These are phyloP conservation scores for Cutaneotrichosporon sp. DNA, from an alignment of 1,284 basidiomycete genomes.

Conservation along the genomic window DNA sequence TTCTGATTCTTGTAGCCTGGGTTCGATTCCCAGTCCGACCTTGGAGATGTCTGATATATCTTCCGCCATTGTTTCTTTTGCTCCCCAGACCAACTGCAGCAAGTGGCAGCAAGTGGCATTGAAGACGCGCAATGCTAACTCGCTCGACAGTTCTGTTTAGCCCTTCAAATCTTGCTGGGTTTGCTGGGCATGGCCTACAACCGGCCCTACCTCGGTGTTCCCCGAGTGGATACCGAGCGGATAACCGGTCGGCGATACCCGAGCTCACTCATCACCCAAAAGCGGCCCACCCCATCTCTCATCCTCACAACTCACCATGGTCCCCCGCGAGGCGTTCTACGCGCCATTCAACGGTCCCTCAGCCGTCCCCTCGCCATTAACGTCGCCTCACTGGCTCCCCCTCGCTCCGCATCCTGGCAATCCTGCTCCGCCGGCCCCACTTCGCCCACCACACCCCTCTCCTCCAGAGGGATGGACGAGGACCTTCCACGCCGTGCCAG, in stretches of 20 bases:
- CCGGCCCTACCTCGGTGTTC: background rate
- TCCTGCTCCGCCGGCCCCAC: slow-evolving; percentile 9
- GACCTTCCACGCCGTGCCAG: slow-evolving; percentile 69
- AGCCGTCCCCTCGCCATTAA: slow-evolving; percentile 5
- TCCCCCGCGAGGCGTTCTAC: slow-evolving; percentile 10
- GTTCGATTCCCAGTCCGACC: slow-evolving; percentile 6
- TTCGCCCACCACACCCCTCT: slow-evolving; percentile 30
- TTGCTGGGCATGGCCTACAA: background rate
- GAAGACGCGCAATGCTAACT: too few species aligned
- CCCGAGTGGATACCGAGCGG: background rate
- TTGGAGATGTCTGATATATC: background rate
- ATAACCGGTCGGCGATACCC: slow-evolving; percentile 1
- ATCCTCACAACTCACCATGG: background rate
- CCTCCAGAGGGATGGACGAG: slow-evolving; percentile 53
- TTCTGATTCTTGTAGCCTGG: slow-evolving; percentile 7
- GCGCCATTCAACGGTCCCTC: slow-evolving; percentile 6
- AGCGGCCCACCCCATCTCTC: background rate
- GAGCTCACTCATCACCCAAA: background rate
- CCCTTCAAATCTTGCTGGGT: too few species aligned
- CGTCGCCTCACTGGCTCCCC: slow-evolving; percentile 8
- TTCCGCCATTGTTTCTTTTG: background rate
- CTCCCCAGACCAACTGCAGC: background rate
- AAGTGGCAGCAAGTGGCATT: background rate
- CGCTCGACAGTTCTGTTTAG: too few species aligned
- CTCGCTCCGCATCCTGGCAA: slow-evolving; percentile 18